Conservation (phyloP, 331 rosid genomes). For the Dryas integrifolia region DNA sequence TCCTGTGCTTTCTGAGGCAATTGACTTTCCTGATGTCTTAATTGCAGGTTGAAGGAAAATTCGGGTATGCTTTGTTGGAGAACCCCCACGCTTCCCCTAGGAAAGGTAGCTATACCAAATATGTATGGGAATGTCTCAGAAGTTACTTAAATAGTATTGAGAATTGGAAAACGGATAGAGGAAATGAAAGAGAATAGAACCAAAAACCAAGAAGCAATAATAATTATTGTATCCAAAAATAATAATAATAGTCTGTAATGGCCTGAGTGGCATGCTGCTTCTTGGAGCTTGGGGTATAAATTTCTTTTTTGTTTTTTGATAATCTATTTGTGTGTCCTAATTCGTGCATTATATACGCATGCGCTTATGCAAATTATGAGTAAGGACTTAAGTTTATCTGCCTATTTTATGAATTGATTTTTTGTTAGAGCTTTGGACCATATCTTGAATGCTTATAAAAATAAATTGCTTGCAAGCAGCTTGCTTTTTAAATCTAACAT, state of each 20-base stretch:
- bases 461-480: background rate
- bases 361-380: no score
- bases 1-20: background rate
- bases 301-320: no score
- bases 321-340: no score
- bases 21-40: background rate
- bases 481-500: background rate
- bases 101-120: conserved; percentile 32
- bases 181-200: background rate
- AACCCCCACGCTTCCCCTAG: conserved; percentile 27
- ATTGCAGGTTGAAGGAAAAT: conserved; percentile 34
- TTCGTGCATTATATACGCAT: no score
- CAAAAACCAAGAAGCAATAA: background rate
- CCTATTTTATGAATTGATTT: background rate
- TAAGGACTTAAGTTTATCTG: background rate
- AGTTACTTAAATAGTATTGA: background rate
- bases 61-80: conserved; percentile 43
- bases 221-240: no score
- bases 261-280: background rate
- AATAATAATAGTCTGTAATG: no score
- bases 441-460: background rate
- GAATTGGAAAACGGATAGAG: background rate
- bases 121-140: no score
- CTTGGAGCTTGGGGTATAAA: background rate
- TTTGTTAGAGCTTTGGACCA: background rate